phyloP scores from a whole-genome alignment of 2,329 filamentous ascomycete species.

The Colletotrichum coccodes region DNA sequence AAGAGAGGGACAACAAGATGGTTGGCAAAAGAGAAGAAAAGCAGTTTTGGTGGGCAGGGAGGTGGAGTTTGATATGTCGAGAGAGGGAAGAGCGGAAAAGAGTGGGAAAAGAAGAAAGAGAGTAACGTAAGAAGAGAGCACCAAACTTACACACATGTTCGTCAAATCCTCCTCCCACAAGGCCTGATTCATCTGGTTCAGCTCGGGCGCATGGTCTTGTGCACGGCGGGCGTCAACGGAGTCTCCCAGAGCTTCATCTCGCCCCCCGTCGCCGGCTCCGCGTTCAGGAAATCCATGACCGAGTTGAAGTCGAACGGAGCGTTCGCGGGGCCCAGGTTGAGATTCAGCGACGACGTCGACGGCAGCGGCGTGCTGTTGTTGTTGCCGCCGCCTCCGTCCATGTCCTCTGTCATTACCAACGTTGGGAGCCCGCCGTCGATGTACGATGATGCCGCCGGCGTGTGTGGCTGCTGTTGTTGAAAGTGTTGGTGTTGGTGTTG shows the following conservation, averaged over 20 bases:
- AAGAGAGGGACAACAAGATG: background rate
- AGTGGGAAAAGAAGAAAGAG: too few species aligned
- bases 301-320: conserved; percentile 44
- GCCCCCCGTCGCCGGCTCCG: conserved; percentile 18
- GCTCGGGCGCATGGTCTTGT: conserved; percentile 14
- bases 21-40: background rate
- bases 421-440: conserved; percentile 1
- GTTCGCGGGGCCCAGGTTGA: conserved; percentile 31
- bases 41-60: background rate
- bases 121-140: background rate
- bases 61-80: background rate
- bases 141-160: conserved; percentile 7
- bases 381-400: background rate
- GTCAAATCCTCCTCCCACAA: conserved; percentile 14
- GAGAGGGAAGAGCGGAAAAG: too few species aligned
- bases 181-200: background rate
- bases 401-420: conserved; percentile 9
- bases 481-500: conserved; percentile 3
- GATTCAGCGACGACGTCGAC: conserved; percentile 35
- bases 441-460: background rate
- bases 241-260: conserved; percentile 32
- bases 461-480: conserved; percentile 7
- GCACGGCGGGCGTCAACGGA: conserved; percentile 8
- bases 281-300: conserved; percentile 31
- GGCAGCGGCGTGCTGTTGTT: conserved; percentile 28